Percentiles rank a stretch among this genome's conserved stretches.
phyloP scores from a whole-genome alignment of 805 yeast species.

The Schwanniomyces pseudopolymorphus region DNA sequence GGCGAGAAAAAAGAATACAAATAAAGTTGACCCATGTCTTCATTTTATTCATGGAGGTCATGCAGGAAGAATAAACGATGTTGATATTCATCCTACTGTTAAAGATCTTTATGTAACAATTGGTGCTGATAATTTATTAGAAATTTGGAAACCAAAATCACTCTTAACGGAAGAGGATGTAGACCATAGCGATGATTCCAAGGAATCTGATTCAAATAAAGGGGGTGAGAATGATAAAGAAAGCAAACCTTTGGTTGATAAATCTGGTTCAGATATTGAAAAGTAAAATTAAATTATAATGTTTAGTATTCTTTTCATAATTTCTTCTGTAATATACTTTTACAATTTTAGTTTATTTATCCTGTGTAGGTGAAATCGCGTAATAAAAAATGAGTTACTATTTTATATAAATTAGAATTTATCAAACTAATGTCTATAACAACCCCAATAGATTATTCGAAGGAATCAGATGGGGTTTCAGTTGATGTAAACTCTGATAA shows the following conservation, averaged over 20 bases:
- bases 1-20: conserved; percentile 53
- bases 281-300: neutral
- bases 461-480: neutral
- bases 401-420: neutral
- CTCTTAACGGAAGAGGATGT: conserved; percentile 33
- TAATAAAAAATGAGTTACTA: neutral
- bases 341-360: neutral
- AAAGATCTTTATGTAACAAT: conserved; percentile 61
- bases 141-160: conserved; percentile 71
- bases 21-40: conserved; percentile 67
- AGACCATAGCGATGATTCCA: conserved; percentile 30
- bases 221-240: neutral
- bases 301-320: no score
- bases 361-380: neutral
- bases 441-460: neutral
- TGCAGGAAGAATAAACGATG: conserved; percentile 63
- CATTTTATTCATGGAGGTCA: conserved; percentile 87
- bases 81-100: conserved; percentile 64
- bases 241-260: neutral
- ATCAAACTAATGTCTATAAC: neutral
- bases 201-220: conserved; percentile 4
- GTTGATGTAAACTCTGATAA: neutral
- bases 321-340: neutral
- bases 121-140: conserved; percentile 74
- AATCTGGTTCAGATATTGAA: neutral